Evolutionary conservation across 2,329 filamentous ascomycete species (phyloP), one percentile per base, ranked within the genome.

Genomic region (Calonectria honghensis): DNA sequence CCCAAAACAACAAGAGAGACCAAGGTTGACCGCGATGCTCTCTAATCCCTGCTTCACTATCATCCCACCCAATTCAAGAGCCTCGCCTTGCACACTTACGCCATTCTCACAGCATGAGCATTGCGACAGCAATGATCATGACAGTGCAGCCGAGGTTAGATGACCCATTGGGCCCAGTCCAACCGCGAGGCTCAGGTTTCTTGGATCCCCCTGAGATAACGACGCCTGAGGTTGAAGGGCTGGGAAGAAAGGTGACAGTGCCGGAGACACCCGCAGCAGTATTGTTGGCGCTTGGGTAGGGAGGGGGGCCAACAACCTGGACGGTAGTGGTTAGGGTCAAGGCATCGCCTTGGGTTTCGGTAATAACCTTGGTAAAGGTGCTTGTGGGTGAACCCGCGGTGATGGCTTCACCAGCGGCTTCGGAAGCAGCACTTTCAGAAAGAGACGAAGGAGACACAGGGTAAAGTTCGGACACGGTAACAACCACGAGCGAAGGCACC

Each of bases 91-190:
- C 45, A 24, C 37, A 37, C 13, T 35, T 39, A 6, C 63, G 14
- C 16, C 14, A 32, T 20, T 31, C 63, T 81, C 81, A 87, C 69
- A 85, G 74, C 59, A 83, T 72, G 50, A 84, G 81, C 80, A 84
- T 81, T 65, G 85, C 75, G 59, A 79, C 79, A 16, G 83, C 83
- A 48, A 85, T 73, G 68, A 86, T 77, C 83, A 87, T 83, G 76
- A 86, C 77, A 48, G 81, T 77, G 74, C 83, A 85, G 51, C 82
- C 81, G 32, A 86, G 78, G 70, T 83, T 82, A 73, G 83, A 81
- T 27, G 79, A 80, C 72, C 81, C 80, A 66, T 80, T 84, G 70
- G 77, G 77, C 31, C 76, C 76, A 6, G 80, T 81, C 72, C 81
- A 82, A 39, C 80, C 81, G 51, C 78, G 77, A 41, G 81, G 83